Conservation (phyloP, 2,329 filamentous ascomycete genomes). For the Trichoderma sp. region DNA sequence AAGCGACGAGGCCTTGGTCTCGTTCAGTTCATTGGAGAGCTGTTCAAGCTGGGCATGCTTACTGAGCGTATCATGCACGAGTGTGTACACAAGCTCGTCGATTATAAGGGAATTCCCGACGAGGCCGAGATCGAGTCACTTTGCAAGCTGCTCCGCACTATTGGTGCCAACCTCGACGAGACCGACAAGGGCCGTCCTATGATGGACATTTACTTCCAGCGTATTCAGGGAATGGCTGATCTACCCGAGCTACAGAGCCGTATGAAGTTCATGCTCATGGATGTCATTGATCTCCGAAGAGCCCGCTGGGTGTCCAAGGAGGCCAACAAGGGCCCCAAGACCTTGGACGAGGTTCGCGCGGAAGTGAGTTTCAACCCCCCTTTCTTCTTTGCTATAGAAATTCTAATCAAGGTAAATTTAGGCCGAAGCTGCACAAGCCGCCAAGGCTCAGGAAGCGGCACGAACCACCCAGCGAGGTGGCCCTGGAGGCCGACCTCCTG, state of each 20-base stretch:
- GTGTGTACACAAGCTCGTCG: constrained; percentile 94
- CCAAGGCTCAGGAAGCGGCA: constrained; percentile 74
- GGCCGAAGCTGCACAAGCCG: constrained; percentile 72
- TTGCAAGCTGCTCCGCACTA: constrained; percentile 86
- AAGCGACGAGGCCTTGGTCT: constrained; percentile 97
- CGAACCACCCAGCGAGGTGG: constrained; percentile 65
- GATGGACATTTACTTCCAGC: constrained; percentile 91
- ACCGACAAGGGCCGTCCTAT: constrained; percentile 79
- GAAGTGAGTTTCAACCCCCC: constrained; percentile 51
- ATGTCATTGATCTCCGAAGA: constrained; percentile 80
- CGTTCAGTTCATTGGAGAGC: constrained; percentile 97
- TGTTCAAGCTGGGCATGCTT: constrained; percentile 98
- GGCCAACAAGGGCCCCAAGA: constrained; percentile 92
- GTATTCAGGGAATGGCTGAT: constrained; percentile 79
- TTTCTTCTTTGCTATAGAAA: background rate
- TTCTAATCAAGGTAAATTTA: constrained; percentile 32
- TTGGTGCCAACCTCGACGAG: constrained; percentile 80
- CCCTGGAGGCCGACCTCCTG: constrained; percentile 60
- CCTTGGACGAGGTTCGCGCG: constrained; percentile 85
- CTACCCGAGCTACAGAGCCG: constrained; percentile 80
- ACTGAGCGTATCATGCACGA: constrained; percentile 99
- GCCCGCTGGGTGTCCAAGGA: constrained; percentile 84
- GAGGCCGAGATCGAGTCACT: constrained; percentile 96
- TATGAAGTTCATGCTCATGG: constrained; percentile 95
- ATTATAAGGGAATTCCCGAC: constrained; percentile 89